Base-by-base conservation (phyloP, 1,284 basidiomycete genomes). In the Termitomyces sp. region DNA sequence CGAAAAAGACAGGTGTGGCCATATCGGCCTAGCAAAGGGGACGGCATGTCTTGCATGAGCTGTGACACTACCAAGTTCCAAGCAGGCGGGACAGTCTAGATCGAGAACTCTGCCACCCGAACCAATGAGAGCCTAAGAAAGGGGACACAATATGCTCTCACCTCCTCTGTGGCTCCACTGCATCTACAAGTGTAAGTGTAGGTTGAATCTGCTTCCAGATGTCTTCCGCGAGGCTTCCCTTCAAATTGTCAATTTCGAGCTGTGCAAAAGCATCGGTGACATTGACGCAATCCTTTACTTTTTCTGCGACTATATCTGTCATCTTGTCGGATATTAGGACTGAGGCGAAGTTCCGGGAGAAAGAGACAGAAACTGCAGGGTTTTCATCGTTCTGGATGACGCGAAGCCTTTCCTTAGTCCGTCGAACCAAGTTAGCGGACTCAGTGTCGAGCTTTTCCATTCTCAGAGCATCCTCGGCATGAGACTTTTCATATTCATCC, bases 161-260 rank as follows among this genome's bases (percentile, higher is more conserved):
- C 52, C 51, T 40, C 36, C 45, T 38, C 31, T 21, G 34, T 8
- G 43, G 48, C 8, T 48, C 13, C 10, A 55, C 4, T 4, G 40
- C 56, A n/a, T 58, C 52, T n/a, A 54, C 36, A 2, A 60, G 15
- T 19, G 57, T 52, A 33, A 50, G 34, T 7, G n/a, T 34, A 31
- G 47, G 41, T 21, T 17, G 33, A 52, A 53, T 40, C 46, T 38
- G 13, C 24, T 38, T 43, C 21, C 40, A 39, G 5, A 19, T 5
- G n/a, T 28, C 12, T 31, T 26, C 36, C 3, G 26, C 3, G 6
- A 34, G 6, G 19, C 7, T 34, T 36, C 26, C 39, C 12, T 6
- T 19, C 24, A 48, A 15, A 5, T 15, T 13, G 13, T 24, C 17
- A 3, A 46, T 15, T 17, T 39, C 17, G 0, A 57, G 6, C 13